Base-by-base conservation (phyloP, 345 rosid species). In the Ceriops zippeliana region DNA sequence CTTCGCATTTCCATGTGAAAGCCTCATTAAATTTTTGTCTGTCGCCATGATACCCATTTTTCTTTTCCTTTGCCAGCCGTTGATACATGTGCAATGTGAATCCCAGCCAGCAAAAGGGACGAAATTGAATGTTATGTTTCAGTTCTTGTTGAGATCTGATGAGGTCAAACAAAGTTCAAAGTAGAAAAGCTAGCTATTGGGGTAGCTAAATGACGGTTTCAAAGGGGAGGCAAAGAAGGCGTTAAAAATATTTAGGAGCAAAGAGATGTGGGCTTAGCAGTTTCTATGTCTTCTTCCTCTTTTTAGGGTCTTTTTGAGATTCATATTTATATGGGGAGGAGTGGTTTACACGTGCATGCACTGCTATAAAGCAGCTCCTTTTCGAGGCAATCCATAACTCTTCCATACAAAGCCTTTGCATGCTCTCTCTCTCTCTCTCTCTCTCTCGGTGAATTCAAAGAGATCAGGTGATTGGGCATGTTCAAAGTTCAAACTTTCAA, bases 341-440 rank as follows among this genome's bases (percentile, higher is more conserved):
- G 68, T 80, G 81, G 80, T 77, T 68, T 73, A 77, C 89, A 87
- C 89, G 87, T 85, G 91, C 89, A 70, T 85, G 91, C 89, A 70
- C 64, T 77, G 76, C 76, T 74, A 84, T 82, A 86, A 82, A 80
- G 73, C 57, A 73, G 87, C 76, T 79, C 84, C 83, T 83, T 85
- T 83, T 77, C 86, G 89, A 85, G 91, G 86, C 85, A 79, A 78
- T 81, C 76, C 81, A 65, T 61, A 22, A 54, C 77, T 35, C 73
- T 68, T 9, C 67, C 79, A 67, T 64, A 49, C 71, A 78, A 74
- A 75, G 70, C 67, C 73, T 35, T 57, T 49, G 42, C 70, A 19
- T 24, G 21, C 70, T 65, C 64, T 71, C 63, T 42, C 74, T 54
- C 13, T 34, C 58, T 69, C 56, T 47, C 16, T 57, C 30, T 73